These are phyloP conservation scores for Cerioporus squamosus DNA, from an alignment of 1,284 basidiomycete genomes.

Conservation along the genomic window DNA sequence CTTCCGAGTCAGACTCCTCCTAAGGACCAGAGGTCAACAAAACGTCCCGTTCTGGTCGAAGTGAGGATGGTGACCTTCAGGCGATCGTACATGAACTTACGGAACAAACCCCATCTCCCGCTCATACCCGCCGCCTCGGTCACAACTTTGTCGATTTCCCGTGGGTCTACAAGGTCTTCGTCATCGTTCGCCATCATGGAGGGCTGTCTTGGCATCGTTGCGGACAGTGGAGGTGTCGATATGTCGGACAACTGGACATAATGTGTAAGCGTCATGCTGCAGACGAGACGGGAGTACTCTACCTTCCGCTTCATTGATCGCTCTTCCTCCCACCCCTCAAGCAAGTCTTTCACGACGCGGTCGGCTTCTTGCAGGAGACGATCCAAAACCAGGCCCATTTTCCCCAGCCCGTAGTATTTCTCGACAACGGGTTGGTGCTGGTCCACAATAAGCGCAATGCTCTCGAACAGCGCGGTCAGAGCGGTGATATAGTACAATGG, in stretches of 20 bases:
- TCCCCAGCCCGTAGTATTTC: conserved; percentile 91
- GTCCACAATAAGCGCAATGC: conserved; percentile 93
- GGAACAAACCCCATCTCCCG: conserved; percentile 91
- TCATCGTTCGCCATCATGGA: conserved; percentile 44
- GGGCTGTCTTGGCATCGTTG: conserved; percentile 43
- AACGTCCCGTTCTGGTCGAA: not conserved
- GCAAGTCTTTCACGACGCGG: conserved; percentile 74
- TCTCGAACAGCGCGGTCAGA: conserved; percentile 91
- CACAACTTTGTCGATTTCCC: conserved; percentile 89
- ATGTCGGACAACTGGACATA: conserved; percentile 36
- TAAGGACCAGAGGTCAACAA: conserved; percentile 1
- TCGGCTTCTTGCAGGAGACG: conserved; percentile 88
- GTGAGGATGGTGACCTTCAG: conserved; percentile 50
- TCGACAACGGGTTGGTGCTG: conserved; percentile 98
- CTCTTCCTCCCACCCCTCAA: conserved; percentile 92
- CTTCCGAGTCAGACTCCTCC: conserved; percentile 23
- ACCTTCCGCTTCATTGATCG: conserved; percentile 77
- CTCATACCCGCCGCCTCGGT: conserved; percentile 90
- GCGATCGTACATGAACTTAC: conserved; percentile 82
- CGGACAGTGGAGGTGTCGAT: conserved; percentile 29
- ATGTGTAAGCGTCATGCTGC: not conserved
- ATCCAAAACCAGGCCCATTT: conserved; percentile 83
- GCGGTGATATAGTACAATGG: conserved; percentile 88
- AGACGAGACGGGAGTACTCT: not conserved
- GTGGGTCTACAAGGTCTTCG: conserved; percentile 76